phyloP scores from a whole-genome alignment of 176 grass and related monocot genomes.

The Aegilops longissima region DNA sequence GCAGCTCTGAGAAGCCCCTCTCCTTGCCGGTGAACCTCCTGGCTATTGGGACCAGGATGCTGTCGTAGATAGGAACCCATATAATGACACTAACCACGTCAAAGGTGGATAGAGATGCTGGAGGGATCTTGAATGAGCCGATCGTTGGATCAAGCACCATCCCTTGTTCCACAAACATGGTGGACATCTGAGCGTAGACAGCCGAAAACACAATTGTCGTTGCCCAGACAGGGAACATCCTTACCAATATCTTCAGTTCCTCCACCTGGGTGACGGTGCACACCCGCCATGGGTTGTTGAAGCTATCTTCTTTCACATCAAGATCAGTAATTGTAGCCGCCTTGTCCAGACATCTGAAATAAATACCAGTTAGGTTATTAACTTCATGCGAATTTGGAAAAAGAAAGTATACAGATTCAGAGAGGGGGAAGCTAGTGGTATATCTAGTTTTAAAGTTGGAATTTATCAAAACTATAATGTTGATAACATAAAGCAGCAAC shows the following conservation, averaged over 20 bases:
- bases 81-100: slow-evolving; percentile 78
- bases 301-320: slow-evolving; percentile 51
- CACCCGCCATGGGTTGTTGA: slow-evolving; percentile 61
- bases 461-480: not conserved
- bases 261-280: slow-evolving; percentile 90
- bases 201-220: slow-evolving; percentile 85
- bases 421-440: too few species aligned
- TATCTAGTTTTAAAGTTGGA: not conserved
- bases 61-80: slow-evolving; percentile 76
- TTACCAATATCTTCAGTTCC: slow-evolving; percentile 80
- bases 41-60: slow-evolving; percentile 62
- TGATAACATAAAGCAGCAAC: not conserved
- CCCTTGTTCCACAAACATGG: slow-evolving; percentile 93
- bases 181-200: slow-evolving; percentile 80
- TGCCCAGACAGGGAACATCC: slow-evolving; percentile 89
- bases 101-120: slow-evolving; percentile 83
- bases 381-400: not conserved
- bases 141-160: slow-evolving; percentile 77
- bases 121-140: slow-evolving; percentile 77
- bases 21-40: slow-evolving; percentile 81
- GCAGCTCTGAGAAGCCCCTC: slow-evolving; percentile 74
- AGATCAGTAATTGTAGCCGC: slow-evolving; percentile 71
- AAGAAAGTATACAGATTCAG: not conserved
- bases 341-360: slow-evolving; percentile 78
- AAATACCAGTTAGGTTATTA: slow-evolving; percentile 2